Base-by-base conservation (phyloP, 441 rosid species). In the Daphne laureola region DNA sequence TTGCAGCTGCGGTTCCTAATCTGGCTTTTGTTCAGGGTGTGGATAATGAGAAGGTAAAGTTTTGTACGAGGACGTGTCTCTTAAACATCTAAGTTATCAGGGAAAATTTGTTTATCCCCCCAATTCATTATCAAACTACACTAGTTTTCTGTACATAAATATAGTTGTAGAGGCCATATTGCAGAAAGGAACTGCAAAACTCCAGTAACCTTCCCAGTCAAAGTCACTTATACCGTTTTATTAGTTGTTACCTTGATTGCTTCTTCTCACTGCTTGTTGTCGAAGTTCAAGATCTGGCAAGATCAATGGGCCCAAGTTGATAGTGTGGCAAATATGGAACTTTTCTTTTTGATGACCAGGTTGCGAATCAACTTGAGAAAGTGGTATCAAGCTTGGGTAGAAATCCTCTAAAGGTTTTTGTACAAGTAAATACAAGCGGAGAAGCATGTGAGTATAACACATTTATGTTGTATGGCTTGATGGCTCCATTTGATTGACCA, bases 391-490 rank as follows among this genome's bases (percentile, higher is more conserved):
- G 64, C 67, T 79, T 85, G n/a, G 85, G 87, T 50, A 81, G 96
- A 61, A 78, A 77, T 65, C 98, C 98, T 54, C 56, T 90, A 63
- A 83, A 83, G 74, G 88, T 90, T 64, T 56, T 90, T 74, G 86
- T 81, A 56, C 98, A 87, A 77, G 98, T 90, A 46, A 90, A 90
- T 64, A 86, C 98, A 7, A 87, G 96, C 25, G 92, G 95, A 70
- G 96, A 90, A 78, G 73, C 69, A 62, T 85, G 96, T 87, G 79
- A 70, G 96, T 71, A 48, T 31, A 17, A 13, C 17, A 13, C 16
- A 45, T 3, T 17, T 38, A 14, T 51, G 14, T 11, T 9, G 8
- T 7, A 9, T 31, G 38, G 38, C 38, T 31, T 31, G 38, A 31
- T 31, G 38, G 38, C 38, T 31, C 38, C 4, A 2, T 31, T 31